Base-by-base conservation (phyloP, 768 basidiomycete genomes). In the Lentinula edodes region DNA sequence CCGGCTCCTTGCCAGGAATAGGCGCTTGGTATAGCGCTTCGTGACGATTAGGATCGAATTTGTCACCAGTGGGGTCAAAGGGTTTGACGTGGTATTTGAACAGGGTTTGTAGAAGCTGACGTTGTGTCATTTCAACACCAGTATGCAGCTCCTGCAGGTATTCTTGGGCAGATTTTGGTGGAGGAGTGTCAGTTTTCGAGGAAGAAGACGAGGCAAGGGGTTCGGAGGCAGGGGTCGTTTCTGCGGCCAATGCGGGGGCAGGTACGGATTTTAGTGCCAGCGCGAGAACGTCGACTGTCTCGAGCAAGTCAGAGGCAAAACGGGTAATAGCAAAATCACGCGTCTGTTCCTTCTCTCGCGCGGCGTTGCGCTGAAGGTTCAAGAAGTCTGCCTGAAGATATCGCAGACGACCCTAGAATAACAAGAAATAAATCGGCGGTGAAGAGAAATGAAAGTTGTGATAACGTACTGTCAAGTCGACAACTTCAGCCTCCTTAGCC, bases 1-100 rank as follows among this genome's bases (percentile, higher is more conserved):
- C 96, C 1, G 93, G 86, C 71, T 89, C 87, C 76, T 91, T 93
- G 13, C 83, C 91, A n/a, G 93, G 89, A 65, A 95, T 81, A 20
- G 95, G 94, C 28, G 85, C 91, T 76, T 95, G 93, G 76, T 93
- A 98, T 32, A 97, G 80, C 10, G 97, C 97, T 75, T 99, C 97
- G 69, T 98, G 96, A 36, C 78, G 76, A 74, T 98, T 98, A 15
- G 97, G 96, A 74, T 99, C 95, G 68, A 99, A 99, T 65, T 79
- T 80, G 74, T 96, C 93, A 46, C 96, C 96, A 0, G 85, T 88
- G 13, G 95, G 93, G 71, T 97, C 93, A 68, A 94, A 97, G 1
- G 90, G 86, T 62, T 89, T 92, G 72, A 98, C 86, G 62, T 95
- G 89, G 75, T 95, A 93, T 75, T 93, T 89, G 78, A 88, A 91